A percentile compares a stretch with the other conserved stretches of the same genome.
Evolutionary conservation across 768 basidiomycete genomes (phyloP).

Genomic region (Sporobolomyces roseus): DNA sequence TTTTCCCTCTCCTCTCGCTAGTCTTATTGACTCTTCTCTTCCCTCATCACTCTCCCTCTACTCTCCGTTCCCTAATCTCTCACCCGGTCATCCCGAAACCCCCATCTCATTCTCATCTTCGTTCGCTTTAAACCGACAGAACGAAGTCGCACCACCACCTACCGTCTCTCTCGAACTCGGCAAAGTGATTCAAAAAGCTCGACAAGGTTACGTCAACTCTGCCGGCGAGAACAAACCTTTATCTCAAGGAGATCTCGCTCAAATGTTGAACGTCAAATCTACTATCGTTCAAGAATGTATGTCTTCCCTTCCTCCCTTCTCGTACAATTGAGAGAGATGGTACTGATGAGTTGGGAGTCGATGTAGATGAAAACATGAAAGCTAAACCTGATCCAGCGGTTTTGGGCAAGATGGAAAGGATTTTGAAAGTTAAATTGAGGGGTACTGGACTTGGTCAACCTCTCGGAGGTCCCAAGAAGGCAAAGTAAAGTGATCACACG

Average conservation of each 20-base stretch:
- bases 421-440: slow-evolving; percentile 42
- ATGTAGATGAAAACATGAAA: slow-evolving; percentile 41
- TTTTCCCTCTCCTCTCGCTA: no score
- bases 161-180: slow-evolving; percentile 43
- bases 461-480: slow-evolving; percentile 28
- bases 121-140: no score
- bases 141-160: slow-evolving; percentile 42
- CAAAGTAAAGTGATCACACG: no score
- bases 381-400: slow-evolving; percentile 39
- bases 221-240: slow-evolving; percentile 35
- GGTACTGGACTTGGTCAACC: slow-evolving; percentile 34
- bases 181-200: slow-evolving; percentile 41
- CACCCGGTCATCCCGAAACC: no score
- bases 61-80: no score
- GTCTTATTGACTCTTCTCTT: no score
- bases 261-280: slow-evolving; percentile 37
- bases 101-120: no score
- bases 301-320: not conserved
- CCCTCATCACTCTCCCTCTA: no score
- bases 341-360: not conserved
- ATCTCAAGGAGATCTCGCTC: slow-evolving; percentile 38
- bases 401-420: slow-evolving; percentile 42
- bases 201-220: slow-evolving; percentile 36
- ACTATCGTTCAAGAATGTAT: slow-evolving; percentile 40
- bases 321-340: not conserved